Evolutionary conservation across 345 rosid genomes (phyloP).

Genomic region (Nasturtium officinale): DNA sequence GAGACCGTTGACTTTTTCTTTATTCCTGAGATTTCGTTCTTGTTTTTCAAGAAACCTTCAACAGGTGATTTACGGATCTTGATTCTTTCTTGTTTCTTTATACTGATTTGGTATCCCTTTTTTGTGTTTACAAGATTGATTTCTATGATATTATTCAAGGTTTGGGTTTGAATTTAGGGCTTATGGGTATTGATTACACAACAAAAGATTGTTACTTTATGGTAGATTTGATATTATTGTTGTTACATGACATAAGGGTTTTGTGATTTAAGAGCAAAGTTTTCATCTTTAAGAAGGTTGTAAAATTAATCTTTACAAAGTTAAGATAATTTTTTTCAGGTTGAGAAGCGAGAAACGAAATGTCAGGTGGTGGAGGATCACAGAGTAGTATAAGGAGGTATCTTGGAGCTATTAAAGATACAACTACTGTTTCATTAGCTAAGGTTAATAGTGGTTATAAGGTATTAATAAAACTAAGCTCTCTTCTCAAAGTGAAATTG

Average conservation of each 20-base stretch:
- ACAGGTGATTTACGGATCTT: slow-evolving; percentile 31
- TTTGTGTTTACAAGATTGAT: neutral
- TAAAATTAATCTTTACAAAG: neutral
- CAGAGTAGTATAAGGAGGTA: slow-evolving; percentile 93
- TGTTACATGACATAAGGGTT: slow-evolving; percentile 21
- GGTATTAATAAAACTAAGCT: slow-evolving; percentile 47
- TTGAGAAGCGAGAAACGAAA: slow-evolving; percentile 49
- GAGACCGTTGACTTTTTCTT: slow-evolving; percentile 6
- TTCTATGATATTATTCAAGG: neutral
- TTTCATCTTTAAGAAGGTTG: slow-evolving; percentile 12
- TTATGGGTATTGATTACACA: slow-evolving; percentile 4
- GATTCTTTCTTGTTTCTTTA: slow-evolving; percentile 8
- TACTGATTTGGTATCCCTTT: neutral
- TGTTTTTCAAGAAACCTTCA: slow-evolving; percentile 13
- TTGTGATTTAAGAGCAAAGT: slow-evolving; percentile 25
- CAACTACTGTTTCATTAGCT: slow-evolving; percentile 96
- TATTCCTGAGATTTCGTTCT: slow-evolving; percentile 29
- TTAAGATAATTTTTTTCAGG: slow-evolving; percentile 14
- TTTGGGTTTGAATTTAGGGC: slow-evolving; percentile 13
- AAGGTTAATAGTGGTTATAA: slow-evolving; percentile 96
- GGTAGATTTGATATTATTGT: slow-evolving; percentile 4
- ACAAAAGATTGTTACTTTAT: neutral
- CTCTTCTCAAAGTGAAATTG: neutral
- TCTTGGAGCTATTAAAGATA: slow-evolving; percentile 93
- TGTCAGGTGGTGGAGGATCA: slow-evolving; percentile 85